Conservation (phyloP, 805 yeast species). For the Sungouiozyma ichnusensis region DNA sequence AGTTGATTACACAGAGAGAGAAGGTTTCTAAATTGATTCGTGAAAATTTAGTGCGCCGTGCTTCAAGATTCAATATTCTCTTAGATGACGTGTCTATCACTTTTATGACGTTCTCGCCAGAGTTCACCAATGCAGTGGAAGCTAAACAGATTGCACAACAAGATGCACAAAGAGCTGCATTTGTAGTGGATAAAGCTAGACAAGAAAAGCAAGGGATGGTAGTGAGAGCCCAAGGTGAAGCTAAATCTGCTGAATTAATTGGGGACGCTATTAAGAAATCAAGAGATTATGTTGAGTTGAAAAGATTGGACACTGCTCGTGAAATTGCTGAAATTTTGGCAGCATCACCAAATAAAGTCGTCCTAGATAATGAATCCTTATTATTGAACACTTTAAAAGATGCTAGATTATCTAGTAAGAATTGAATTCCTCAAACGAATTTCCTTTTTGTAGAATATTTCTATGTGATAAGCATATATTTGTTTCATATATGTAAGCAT, state of each 20-base stretch:
- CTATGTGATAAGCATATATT: no score
- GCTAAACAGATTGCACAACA: conserved; percentile 99
- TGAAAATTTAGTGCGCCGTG: conserved; percentile 85
- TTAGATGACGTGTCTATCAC: conserved; percentile 96
- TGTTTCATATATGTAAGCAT: not conserved
- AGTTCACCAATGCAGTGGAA: conserved; percentile 94
- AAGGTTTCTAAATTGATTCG: conserved; percentile 84
- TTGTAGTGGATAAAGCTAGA: conserved; percentile 89
- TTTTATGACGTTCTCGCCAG: conserved; percentile 94
- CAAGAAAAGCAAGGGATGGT: conserved; percentile 97
- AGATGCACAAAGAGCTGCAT: conserved; percentile 98
- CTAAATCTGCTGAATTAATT: conserved; percentile 92
- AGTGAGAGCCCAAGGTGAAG: conserved; percentile 97
- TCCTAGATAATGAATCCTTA: conserved; percentile 85
- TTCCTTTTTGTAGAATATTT: not conserved
- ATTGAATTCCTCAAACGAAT: conserved; percentile 1
- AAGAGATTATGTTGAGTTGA: conserved; percentile 90
- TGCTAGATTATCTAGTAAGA: conserved; percentile 34
- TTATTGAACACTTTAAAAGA: conserved; percentile 82
- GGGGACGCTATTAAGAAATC: conserved; percentile 98
- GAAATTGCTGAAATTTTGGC: conserved; percentile 86
- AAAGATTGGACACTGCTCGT: conserved; percentile 92
- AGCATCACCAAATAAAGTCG: conserved; percentile 80
- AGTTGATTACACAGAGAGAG: conserved; percentile 97
- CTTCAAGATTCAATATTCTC: conserved; percentile 73